These are phyloP conservation scores for Auriscalpium microsporum DNA, from an alignment of 768 basidiomycete species.

Conservation along the genomic window DNA sequence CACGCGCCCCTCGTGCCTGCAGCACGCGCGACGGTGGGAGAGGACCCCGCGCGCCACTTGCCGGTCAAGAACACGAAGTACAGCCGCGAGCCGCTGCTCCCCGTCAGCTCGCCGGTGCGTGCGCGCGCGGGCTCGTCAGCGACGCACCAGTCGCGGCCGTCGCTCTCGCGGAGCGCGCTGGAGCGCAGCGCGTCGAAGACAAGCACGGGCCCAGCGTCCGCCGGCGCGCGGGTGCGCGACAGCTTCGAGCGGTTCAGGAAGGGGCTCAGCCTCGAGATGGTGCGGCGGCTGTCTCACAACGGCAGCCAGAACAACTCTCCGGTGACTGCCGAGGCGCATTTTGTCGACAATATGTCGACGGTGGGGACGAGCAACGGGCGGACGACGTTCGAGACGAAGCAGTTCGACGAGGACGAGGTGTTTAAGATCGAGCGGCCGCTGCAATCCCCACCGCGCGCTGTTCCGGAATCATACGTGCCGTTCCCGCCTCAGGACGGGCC, in stretches of 20 bases:
- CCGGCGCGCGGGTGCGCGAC: conserved; percentile 38
- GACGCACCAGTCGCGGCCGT: conserved; percentile 19
- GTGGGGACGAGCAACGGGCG: neutral
- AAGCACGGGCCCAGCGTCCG: conserved; percentile 8
- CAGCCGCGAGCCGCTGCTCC: conserved; percentile 68
- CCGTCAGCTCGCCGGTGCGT: conserved; percentile 31
- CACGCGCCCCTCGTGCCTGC: neutral
- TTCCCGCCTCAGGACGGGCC: conserved; percentile 12
- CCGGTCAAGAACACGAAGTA: conserved; percentile 40
- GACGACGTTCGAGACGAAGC: conserved; percentile 12
- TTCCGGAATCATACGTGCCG: conserved; percentile 1
- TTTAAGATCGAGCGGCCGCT: conserved; percentile 9
- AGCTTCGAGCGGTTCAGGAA: conserved; percentile 55
- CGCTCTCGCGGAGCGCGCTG: conserved; percentile 18
- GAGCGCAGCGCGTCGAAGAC: conserved; percentile 21
- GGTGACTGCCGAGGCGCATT: conserved; percentile 9
- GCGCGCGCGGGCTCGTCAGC: conserved; percentile 12
- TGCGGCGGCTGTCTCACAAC: conserved; percentile 17
- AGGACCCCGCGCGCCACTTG: conserved; percentile 24
- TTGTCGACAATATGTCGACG: neutral
- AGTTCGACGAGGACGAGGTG: conserved; percentile 5
- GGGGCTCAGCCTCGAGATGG: conserved; percentile 32
- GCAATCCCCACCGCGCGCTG: neutral
- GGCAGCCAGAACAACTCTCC: conserved; percentile 11
- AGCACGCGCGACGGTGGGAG: conserved; percentile 15